Conservation (phyloP, 495 filamentous ascomycete species). For the Tuber indicum region DNA sequence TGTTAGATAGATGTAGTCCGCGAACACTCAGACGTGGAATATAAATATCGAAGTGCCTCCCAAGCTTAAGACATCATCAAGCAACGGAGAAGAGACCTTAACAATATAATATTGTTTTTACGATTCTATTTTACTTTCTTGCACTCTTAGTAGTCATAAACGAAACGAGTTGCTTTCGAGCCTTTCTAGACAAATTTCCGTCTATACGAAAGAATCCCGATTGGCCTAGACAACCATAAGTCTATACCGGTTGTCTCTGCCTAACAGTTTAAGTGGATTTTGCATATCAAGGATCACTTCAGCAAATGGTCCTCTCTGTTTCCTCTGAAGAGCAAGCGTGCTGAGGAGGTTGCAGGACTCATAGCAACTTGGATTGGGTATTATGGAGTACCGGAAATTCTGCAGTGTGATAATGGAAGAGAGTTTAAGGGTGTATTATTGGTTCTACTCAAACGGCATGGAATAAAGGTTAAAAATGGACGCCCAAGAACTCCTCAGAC, state of each 20-base stretch:
- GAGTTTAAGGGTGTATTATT: constrained; percentile 22
- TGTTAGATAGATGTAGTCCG: no score
- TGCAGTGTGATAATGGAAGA: constrained; percentile 24
- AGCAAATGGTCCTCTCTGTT: constrained; percentile 16
- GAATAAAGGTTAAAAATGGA: constrained; percentile 24
- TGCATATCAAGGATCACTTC: constrained; percentile 37
- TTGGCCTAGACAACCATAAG: no score
- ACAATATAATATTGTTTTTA: no score
- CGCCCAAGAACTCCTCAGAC: not conserved
- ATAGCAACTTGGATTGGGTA: constrained; percentile 11
- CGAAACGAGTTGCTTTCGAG: no score
- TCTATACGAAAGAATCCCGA: not conserved
- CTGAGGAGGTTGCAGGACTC: not conserved
- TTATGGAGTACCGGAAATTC: constrained; percentile 12
- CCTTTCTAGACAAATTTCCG: no score
- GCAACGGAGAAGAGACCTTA: no score
- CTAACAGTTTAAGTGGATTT: constrained; percentile 9
- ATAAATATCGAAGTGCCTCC: no score
- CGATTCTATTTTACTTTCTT: no score
- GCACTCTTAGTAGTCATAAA: no score
- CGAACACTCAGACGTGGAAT: no score
- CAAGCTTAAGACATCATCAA: no score
- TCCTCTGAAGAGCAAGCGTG: constrained; percentile 6
- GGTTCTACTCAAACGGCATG: constrained; percentile 8
- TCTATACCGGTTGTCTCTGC: no score